Percentiles rank a stretch among this genome's conserved stretches.
Conservation (phyloP, 495 filamentous ascomycete genomes). For the Aspergillus nidulans region DNA sequence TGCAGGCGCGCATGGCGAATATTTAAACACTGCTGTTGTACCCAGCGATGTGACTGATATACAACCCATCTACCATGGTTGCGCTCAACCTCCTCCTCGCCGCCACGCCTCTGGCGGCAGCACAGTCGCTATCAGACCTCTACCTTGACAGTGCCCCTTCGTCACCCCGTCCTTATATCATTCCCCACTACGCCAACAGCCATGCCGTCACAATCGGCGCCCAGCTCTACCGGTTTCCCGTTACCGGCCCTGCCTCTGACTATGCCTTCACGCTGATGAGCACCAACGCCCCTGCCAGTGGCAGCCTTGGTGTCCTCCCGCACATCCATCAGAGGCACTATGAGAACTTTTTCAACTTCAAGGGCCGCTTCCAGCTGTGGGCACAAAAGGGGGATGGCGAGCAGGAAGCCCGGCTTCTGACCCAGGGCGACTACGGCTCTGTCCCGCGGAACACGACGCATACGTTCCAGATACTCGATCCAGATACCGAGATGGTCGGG, state of each 20-base stretch:
- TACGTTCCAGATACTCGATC: conserved; percentile 42
- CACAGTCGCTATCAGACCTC: neutral
- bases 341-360: conserved; percentile 44
- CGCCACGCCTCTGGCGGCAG: neutral
- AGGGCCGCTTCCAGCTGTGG: conserved; percentile 45
- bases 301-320: conserved; percentile 32
- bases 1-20: no score
- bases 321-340: conserved; percentile 41
- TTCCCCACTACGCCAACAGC: conserved; percentile 28
- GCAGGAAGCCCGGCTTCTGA: conserved; percentile 34
- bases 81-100: neutral
- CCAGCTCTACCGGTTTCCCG: conserved; percentile 31
- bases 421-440: conserved; percentile 37
- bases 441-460: conserved; percentile 40
- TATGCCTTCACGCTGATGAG: conserved; percentile 40
- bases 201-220: conserved; percentile 25
- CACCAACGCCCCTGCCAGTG: conserved; percentile 33
- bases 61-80: neutral
- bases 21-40: no score
- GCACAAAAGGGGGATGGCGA: conserved; percentile 28
- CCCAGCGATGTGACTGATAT: no score
- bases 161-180: conserved; percentile 27
- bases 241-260: conserved; percentile 39
- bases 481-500: conserved; percentile 42
- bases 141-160: conserved; percentile 26